A percentile compares a stretch with the other conserved stretches of the same genome.
These are phyloP conservation scores for Excoecaria cochinchinensis DNA, from an alignment of 345 rosid genomes.

Conservation along the genomic window DNA sequence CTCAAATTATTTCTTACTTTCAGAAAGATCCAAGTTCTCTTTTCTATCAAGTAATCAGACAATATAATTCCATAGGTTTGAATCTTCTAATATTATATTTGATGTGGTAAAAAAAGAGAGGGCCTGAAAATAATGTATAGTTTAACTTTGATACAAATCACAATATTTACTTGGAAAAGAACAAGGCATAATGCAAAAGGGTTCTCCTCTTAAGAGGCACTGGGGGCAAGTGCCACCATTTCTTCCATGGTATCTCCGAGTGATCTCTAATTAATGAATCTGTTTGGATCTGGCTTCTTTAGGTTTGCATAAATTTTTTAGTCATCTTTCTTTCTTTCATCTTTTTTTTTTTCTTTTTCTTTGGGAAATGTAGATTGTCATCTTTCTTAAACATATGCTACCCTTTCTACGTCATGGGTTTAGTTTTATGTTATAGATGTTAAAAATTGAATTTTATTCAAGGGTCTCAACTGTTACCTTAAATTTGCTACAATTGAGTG, in stretches of 20 bases:
- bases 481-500: not conserved
- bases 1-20: conserved; percentile 1
- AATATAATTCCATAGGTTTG: not conserved
- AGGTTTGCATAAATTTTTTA: no score
- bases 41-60: not conserved
- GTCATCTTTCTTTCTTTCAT: no score
- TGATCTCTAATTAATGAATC: not conserved
- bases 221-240: not conserved
- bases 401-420: not conserved
- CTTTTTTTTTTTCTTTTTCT: no score
- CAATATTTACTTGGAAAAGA: not conserved
- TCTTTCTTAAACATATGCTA: not conserved
- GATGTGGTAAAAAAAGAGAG: conserved; percentile 1
- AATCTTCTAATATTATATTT: conserved; percentile 7
- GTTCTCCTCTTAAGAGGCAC: not conserved
- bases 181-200: not conserved
- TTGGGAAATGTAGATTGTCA: no score
- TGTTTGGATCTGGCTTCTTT: not conserved
- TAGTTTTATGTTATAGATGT: not conserved
- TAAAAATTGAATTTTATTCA: not conserved
- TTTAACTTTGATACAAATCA: not conserved
- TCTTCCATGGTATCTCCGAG: not conserved
- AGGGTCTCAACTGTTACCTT: not conserved
- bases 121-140: not conserved
- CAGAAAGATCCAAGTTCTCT: not conserved